Percentiles rank a stretch among this genome's conserved stretches.
Evolutionary conservation across 2,329 filamentous ascomycete species (phyloP).

Genomic region (Neofusicoccum parvum): DNA sequence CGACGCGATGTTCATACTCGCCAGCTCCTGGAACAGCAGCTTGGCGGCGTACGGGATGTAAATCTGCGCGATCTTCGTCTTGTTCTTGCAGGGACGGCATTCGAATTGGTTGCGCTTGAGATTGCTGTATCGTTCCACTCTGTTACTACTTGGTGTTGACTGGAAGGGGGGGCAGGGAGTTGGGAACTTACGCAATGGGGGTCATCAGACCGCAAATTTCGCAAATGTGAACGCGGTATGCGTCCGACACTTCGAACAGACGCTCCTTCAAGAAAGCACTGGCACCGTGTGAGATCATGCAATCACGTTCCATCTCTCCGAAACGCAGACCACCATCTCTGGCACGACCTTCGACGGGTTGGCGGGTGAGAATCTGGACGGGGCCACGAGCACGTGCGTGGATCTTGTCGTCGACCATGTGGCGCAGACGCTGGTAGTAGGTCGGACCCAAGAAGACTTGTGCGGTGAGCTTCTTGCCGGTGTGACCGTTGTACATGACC

Average conservation of each 20-base stretch:
- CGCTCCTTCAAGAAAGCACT: slow-evolving; percentile 97
- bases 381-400: slow-evolving; percentile 97
- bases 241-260: slow-evolving; percentile 95
- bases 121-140: slow-evolving; percentile 59
- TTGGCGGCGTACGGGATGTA: slow-evolving; percentile 98
- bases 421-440: slow-evolving; percentile 96
- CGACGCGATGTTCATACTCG: slow-evolving; percentile 97
- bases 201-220: slow-evolving; percentile 99
- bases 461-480: slow-evolving; percentile 86
- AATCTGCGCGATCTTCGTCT: slow-evolving; percentile 96
- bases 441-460: slow-evolving; percentile 97
- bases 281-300: slow-evolving; percentile 99
- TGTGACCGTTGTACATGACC: slow-evolving; percentile 98
- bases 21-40: slow-evolving; percentile 95
- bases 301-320: slow-evolving; percentile 99
- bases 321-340: slow-evolving; percentile 97
- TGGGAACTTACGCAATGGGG: slow-evolving; percentile 83
- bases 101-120: slow-evolving; percentile 95
- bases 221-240: slow-evolving; percentile 96
- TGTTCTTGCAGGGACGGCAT: slow-evolving; percentile 97
- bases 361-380: slow-evolving; percentile 93
- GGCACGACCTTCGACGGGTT: slow-evolving; percentile 97
- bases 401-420: slow-evolving; percentile 99
- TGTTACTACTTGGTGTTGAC: slow-evolving; percentile 32
- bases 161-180: slow-evolving; percentile 24